Evolutionary conservation across 176 grass and related monocot genomes (phyloP).

Genomic region (Avena sativa): DNA sequence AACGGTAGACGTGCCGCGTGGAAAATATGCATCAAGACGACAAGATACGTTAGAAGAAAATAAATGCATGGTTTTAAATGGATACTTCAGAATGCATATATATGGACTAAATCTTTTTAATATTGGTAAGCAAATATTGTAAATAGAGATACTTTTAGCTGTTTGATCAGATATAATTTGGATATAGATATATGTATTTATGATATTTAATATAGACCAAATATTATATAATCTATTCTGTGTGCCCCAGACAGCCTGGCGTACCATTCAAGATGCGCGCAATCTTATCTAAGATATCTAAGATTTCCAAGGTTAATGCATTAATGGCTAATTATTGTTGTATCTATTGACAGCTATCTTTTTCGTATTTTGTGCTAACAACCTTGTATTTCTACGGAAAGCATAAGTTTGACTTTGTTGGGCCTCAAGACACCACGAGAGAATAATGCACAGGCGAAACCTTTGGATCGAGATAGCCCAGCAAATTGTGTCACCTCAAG

Average conservation of each 20-base stretch:
- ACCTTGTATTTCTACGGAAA: background rate
- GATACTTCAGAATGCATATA: background rate
- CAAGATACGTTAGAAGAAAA: too few relatives aligned
- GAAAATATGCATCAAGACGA: background rate
- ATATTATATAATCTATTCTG: background rate
- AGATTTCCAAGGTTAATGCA: background rate
- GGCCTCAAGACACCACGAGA: too few relatives aligned
- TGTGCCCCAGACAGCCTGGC: background rate
- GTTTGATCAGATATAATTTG: background rate
- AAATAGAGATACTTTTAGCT: background rate
- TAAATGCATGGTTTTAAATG: background rate
- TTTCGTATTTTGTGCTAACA: background rate
- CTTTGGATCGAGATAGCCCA: too few relatives aligned
- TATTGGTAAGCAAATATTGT: background rate
- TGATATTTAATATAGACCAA: background rate
- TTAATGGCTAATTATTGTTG: background rate
- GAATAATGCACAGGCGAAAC: too few relatives aligned
- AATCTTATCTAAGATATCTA: background rate
- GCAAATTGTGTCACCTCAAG: too few relatives aligned
- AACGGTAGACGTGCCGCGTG: background rate
- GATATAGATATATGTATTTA: background rate
- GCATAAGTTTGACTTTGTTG: too few relatives aligned
- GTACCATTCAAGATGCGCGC: background rate
- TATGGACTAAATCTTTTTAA: background rate
- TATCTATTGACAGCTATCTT: background rate